Percentiles rank a stretch among this genome's conserved stretches.
phyloP scores from a whole-genome alignment of 805 yeast genomes.

The Clavispora santaluciae region DNA sequence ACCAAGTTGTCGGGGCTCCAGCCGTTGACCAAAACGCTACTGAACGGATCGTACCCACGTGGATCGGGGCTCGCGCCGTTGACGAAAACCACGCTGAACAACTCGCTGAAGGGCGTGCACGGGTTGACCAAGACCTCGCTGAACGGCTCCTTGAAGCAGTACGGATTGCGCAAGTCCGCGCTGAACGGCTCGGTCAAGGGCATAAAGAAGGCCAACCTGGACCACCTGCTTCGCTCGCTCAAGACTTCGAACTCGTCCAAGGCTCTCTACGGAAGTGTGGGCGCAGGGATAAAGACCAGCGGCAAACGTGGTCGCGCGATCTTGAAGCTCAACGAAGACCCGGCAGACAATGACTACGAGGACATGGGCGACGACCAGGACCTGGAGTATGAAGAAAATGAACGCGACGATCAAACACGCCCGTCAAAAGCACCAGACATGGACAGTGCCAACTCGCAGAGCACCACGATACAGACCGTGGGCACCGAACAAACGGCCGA shows the following conservation, averaged over 20 bases:
- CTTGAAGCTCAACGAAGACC: slow-evolving; percentile 34
- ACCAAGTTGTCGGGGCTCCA: slow-evolving; percentile 34
- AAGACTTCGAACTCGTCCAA: slow-evolving; percentile 32
- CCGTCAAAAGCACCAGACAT: neutral
- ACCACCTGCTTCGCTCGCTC: slow-evolving; percentile 21
- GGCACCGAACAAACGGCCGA: no score
- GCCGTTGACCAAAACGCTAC: slow-evolving; percentile 32
- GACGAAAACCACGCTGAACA: slow-evolving; percentile 15
- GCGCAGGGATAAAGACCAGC: slow-evolving; percentile 33
- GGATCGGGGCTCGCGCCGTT: slow-evolving; percentile 12
- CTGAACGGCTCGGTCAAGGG: slow-evolving; percentile 11
- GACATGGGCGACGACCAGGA: slow-evolving; percentile 23
- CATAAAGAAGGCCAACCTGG: slow-evolving; percentile 8
- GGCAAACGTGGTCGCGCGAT: slow-evolving; percentile 36
- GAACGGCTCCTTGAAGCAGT: slow-evolving; percentile 9
- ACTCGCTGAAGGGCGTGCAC: slow-evolving; percentile 6
- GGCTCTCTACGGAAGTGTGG: slow-evolving; percentile 16
- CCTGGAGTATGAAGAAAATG: slow-evolving; percentile 9
- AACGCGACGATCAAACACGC: neutral
- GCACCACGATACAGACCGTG: no score
- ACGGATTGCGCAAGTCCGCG: slow-evolving; percentile 10
- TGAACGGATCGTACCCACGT: slow-evolving; percentile 19
- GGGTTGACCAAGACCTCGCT: slow-evolving; percentile 16
- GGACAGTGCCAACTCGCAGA: no score
- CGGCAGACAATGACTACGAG: slow-evolving; percentile 33